phyloP scores from a whole-genome alignment of 768 basidiomycete genomes.

The Boletus rubescentipes region DNA sequence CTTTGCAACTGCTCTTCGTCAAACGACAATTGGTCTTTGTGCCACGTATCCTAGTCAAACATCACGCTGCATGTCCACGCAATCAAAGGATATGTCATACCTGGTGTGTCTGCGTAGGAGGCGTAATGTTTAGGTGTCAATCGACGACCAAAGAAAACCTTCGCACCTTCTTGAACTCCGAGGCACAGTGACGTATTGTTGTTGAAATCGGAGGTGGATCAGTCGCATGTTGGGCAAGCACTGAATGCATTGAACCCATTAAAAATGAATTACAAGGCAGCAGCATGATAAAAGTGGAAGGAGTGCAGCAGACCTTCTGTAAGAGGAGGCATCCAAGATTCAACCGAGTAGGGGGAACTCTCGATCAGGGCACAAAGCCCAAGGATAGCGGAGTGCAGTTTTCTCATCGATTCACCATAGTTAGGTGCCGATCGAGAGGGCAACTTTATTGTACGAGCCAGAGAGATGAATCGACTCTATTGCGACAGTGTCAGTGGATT shows the following conservation, averaged over 20 bases:
- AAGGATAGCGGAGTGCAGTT: slow-evolving; percentile 85
- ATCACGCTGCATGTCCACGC: slow-evolving; percentile 2
- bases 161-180: slow-evolving; percentile 79
- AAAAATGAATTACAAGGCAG: neutral
- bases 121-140: neutral
- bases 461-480: slow-evolving; percentile 77
- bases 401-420: slow-evolving; percentile 71
- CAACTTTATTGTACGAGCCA: slow-evolving; percentile 59
- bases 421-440: slow-evolving; percentile 66
- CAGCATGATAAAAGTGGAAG: neutral
- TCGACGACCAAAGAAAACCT: slow-evolving; percentile 8
- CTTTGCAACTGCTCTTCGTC: slow-evolving; percentile 88
- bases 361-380: slow-evolving; percentile 93
- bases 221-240: slow-evolving; percentile 73
- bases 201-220: slow-evolving; percentile 90
- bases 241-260: slow-evolving; percentile 36
- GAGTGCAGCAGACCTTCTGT: slow-evolving; percentile 57
- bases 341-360: slow-evolving; percentile 94
- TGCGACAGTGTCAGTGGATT: slow-evolving; percentile 5
- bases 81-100: slow-evolving; percentile 32
- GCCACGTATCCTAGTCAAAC: slow-evolving; percentile 76
- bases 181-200: slow-evolving; percentile 82
- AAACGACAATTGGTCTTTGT: slow-evolving; percentile 82
- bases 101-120: slow-evolving; percentile 54
- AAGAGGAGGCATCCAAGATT: slow-evolving; percentile 85